Base-by-base conservation (phyloP, 495 filamentous ascomycete species). In the Immersiella caudata region DNA sequence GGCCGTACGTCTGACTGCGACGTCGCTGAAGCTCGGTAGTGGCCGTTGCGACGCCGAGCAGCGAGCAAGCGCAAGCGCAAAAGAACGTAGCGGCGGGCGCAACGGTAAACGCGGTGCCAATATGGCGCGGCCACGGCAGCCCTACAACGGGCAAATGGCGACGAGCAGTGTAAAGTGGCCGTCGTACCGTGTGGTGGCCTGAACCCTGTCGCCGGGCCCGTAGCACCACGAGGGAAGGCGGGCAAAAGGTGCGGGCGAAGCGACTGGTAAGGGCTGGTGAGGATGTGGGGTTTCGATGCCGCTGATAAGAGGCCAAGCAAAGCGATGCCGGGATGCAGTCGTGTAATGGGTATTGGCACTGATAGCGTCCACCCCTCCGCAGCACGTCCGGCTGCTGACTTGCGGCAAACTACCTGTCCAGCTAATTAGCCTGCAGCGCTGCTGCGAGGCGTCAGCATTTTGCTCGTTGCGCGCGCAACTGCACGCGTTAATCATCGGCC, bases 331-430 rank as follows among this genome's bases (percentile, higher is more conserved):
- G 29, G 63, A 65, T 65, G 35, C 52, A 21, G 63, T 65, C 51
- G 63, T 65, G 63, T 65, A 65, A 65, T 65, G 52, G 60, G 63
- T 65, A 65, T 65, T 65, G 63, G 63, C 51, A 57, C 29, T 56
- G 63, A 65, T 65, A 65, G 52, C 52, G 33, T 4, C 40, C 40
- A 26, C 26, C 54, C 22, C 54, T 46, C 14, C 14, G 40, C 40
- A 46, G 40, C 40, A 18, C 40, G 4, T 46, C 11, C 14, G 40
- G 40, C 40, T 46, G 40, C 40, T 46, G 40, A 46, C 40, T 46
- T 26, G 52, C 52, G 24, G 52, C 20, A 55, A 26, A 55, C 52
- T 22, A 22, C n/a, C 52, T 11, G 8, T 55, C 22, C 52, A 55
- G 21, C n/a, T 55, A 55, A 55, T 55, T 55, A 55, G 24, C 40